These are phyloP conservation scores for Tillandsia leiboldiana DNA, from an alignment of 176 grass and related monocot genomes.

Conservation along the genomic window DNA sequence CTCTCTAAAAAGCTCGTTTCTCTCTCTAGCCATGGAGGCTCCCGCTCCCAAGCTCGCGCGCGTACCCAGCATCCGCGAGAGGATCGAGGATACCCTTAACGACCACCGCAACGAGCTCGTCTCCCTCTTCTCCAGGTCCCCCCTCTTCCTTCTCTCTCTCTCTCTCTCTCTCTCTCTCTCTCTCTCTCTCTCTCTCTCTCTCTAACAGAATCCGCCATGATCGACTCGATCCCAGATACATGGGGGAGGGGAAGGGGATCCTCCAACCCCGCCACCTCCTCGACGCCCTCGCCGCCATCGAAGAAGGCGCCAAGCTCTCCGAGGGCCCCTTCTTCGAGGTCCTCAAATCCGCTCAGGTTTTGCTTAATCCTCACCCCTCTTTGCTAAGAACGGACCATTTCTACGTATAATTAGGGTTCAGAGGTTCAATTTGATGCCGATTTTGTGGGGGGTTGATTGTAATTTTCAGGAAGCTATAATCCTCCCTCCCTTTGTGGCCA, in stretches of 20 bases:
- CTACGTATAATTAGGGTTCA: not conserved
- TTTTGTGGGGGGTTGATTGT: not conserved
- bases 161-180: not conserved
- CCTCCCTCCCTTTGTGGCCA: conserved; percentile 91
- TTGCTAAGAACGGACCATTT: not conserved
- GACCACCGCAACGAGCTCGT: conserved; percentile 94
- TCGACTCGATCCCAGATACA: conserved; percentile 29
- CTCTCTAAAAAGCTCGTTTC: not conserved
- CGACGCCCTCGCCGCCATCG: conserved; percentile 64
- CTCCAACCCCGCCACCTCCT: conserved; percentile 93
- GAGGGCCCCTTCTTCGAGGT: conserved; percentile 88
- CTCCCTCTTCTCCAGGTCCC: conserved; percentile 65
- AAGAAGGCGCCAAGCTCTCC: conserved; percentile 36
- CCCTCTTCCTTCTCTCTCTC: not conserved
- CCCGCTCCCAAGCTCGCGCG: conserved; percentile 46
- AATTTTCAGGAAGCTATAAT: conserved; percentile 77
- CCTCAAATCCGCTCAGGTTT: conserved; percentile 72
- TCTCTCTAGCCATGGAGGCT: conserved; percentile 35
- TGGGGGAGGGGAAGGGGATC: conserved; percentile 85
- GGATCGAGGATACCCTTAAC: conserved; percentile 74
- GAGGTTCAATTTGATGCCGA: not conserved
- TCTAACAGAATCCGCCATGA: not conserved
- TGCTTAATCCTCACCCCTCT: not conserved
- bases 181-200: not conserved
- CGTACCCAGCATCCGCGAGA: conserved; percentile 57